Evolutionary conservation across 164 flowering plant species (phyloP).

Genomic region (Akebia trifoliata): DNA sequence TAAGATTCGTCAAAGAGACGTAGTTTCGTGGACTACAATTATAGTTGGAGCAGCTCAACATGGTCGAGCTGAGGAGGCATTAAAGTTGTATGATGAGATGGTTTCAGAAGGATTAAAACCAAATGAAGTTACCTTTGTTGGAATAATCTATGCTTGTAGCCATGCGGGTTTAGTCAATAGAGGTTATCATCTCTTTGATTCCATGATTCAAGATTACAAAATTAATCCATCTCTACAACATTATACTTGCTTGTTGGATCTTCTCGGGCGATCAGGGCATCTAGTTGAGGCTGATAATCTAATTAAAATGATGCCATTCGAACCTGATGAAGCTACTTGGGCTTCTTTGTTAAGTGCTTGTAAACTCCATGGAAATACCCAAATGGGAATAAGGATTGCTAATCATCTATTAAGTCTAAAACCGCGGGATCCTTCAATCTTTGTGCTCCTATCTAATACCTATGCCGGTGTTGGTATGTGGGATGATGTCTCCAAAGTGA

Average conservation of each 20-base stretch:
- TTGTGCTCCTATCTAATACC: slow-evolving; percentile 59
- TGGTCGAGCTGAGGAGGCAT: slow-evolving; percentile 67
- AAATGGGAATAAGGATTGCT: slow-evolving; percentile 56
- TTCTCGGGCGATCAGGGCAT: slow-evolving; percentile 66
- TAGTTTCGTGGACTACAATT: slow-evolving; percentile 87
- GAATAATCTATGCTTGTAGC: slow-evolving; percentile 82
- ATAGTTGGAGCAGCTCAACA: slow-evolving; percentile 85
- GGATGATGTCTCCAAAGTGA: slow-evolving; percentile 53
- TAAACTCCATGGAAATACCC: slow-evolving; percentile 38
- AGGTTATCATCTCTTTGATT: slow-evolving; percentile 53
- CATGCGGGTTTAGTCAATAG: slow-evolving; percentile 69
- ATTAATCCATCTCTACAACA: slow-evolving; percentile 68
- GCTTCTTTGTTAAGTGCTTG: slow-evolving; percentile 78
- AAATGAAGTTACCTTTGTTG: slow-evolving; percentile 80
- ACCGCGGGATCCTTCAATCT: slow-evolving; percentile 60
- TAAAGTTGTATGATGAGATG: slow-evolving; percentile 61
- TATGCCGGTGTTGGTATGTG: slow-evolving; percentile 66
- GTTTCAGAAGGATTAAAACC: slow-evolving; percentile 51
- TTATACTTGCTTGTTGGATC: slow-evolving; percentile 81
- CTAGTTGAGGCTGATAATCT: slow-evolving; percentile 67
- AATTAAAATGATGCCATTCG: slow-evolving; percentile 55
- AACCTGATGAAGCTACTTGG: slow-evolving; percentile 89
- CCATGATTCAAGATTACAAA: slow-evolving; percentile 54
- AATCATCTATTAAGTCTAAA: slow-evolving; percentile 44
- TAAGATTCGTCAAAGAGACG: slow-evolving; percentile 41